These are phyloP conservation scores for Acorus gramineus DNA, from an alignment of 106 monocot species.

Conservation along the genomic window DNA sequence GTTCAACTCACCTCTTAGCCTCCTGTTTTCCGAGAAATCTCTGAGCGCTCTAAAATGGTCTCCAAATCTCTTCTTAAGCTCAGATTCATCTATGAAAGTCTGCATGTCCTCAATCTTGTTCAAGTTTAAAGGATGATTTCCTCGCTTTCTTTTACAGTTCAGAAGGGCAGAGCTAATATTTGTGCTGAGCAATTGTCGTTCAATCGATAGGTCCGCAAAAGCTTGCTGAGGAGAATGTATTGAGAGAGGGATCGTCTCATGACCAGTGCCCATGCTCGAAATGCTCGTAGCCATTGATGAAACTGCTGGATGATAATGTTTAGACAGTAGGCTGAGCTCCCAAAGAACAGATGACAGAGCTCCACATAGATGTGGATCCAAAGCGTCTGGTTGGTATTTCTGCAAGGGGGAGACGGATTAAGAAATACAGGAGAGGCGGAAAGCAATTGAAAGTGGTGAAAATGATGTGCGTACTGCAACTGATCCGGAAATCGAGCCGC, in stretches of 20 bases:
- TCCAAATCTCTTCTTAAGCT: slow-evolving; percentile 40
- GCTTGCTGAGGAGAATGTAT: slow-evolving; percentile 54
- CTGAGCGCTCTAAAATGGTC: slow-evolving; percentile 52
- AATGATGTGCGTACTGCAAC: slow-evolving; percentile 44
- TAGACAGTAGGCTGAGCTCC: slow-evolving; percentile 78
- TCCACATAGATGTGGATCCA: slow-evolving; percentile 83
- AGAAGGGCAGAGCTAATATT: slow-evolving; percentile 11
- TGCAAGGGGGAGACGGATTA: slow-evolving; percentile 18
- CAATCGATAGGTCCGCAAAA: slow-evolving; percentile 47
- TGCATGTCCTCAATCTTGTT: slow-evolving; percentile 14
- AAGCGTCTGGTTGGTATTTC: slow-evolving; percentile 86
- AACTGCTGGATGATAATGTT: slow-evolving; percentile 74
- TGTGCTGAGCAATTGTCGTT: slow-evolving; percentile 30
- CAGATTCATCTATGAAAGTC: slow-evolving; percentile 27
- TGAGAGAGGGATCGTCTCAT: slow-evolving; percentile 41
- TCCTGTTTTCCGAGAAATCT: slow-evolving; percentile 58
- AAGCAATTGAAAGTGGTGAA: not conserved
- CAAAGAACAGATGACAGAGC: slow-evolving; percentile 90
- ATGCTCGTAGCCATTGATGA: slow-evolving; percentile 67
- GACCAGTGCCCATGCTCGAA: slow-evolving; percentile 42
- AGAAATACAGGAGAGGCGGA: not conserved
- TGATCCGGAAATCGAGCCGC: slow-evolving; percentile 82
- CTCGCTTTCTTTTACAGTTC: slow-evolving; percentile 39
- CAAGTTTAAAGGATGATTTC: not conserved
- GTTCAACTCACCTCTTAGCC: slow-evolving; percentile 47